A percentile compares a stretch with the other conserved stretches of the same genome.
Conservation (phyloP, 164 flowering plant genomes). For the Kingdonia uniflora region DNA sequence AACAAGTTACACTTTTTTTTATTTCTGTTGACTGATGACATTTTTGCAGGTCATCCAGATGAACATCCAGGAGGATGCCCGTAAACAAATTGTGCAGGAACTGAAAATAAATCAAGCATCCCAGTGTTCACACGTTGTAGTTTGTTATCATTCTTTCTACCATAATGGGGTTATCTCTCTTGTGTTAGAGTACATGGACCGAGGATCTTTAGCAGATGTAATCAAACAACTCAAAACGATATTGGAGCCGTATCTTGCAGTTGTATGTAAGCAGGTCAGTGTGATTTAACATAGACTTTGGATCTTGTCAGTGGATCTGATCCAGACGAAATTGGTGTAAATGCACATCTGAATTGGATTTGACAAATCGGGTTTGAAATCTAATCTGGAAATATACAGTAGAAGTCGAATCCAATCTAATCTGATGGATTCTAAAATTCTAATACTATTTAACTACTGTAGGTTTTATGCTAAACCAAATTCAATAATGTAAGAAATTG, state of each 20-base stretch:
- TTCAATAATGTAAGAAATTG: too few relatives aligned
- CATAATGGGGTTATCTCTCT: constrained; percentile 94
- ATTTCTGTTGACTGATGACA: too few relatives aligned
- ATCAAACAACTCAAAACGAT: constrained; percentile 85
- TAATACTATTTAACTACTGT: too few relatives aligned
- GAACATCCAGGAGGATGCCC: constrained; percentile 90
- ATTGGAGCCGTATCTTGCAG: constrained; percentile 96
- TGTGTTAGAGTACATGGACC: constrained; percentile 96
- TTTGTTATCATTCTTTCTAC: constrained; percentile 91
- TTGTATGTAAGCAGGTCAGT: constrained; percentile 84
- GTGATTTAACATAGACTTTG: background rate
- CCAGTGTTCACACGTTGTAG: constrained; percentile 76
- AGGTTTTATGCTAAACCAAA: too few relatives aligned
- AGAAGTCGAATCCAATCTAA: too few relatives aligned
- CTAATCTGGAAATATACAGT: too few relatives aligned
- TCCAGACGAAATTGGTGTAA: too few relatives aligned
- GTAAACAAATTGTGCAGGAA: constrained; percentile 96
- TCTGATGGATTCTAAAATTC: too few relatives aligned
- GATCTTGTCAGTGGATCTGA: too few relatives aligned
- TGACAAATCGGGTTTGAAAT: too few relatives aligned
- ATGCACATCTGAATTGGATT: too few relatives aligned
- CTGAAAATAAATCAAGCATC: constrained; percentile 88
- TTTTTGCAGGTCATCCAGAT: constrained; percentile 75
- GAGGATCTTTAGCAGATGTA: constrained; percentile 87
- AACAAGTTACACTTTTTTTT: too few relatives aligned